Percentiles rank a stretch among this genome's conserved stretches.
phyloP scores from a whole-genome alignment of 2,329 filamentous ascomycete genomes.

The Pseudogymnoascus sp. region DNA sequence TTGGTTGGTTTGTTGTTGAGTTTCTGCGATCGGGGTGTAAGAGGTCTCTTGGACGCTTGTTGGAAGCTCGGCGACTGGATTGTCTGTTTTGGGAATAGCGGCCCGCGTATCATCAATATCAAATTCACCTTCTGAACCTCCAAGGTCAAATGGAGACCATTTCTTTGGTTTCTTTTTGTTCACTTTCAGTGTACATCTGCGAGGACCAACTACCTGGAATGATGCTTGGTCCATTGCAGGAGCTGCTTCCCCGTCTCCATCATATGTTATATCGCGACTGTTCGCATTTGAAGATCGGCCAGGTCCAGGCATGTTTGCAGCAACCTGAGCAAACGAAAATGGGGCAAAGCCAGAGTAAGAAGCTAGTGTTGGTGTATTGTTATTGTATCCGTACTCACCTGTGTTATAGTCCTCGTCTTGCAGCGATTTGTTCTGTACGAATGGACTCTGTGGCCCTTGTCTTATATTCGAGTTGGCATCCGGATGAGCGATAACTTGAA shows the following conservation, averaged over 20 bases:
- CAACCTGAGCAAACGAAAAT: constrained; percentile 1
- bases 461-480: neutral
- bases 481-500: neutral
- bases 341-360: neutral
- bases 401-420: neutral
- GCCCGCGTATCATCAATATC: neutral
- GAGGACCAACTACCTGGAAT: neutral
- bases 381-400: neutral
- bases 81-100: neutral
- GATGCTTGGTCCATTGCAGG: neutral
- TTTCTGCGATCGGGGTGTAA: neutral
- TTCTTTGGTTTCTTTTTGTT: constrained; percentile 1
- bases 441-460: neutral
- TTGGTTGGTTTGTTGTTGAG: neutral
- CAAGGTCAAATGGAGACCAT: constrained; percentile 6
- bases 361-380: neutral
- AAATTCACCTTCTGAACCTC: neutral
- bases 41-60: neutral
- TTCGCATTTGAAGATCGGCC: neutral
- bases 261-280: neutral
- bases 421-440: neutral
- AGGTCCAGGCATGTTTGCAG: neutral
- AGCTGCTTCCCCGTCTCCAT: neutral
- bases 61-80: neutral
- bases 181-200: neutral